Evolutionary conservation across 176 grass and related monocot genomes (phyloP).

Genomic region (Carex myosuroides): DNA sequence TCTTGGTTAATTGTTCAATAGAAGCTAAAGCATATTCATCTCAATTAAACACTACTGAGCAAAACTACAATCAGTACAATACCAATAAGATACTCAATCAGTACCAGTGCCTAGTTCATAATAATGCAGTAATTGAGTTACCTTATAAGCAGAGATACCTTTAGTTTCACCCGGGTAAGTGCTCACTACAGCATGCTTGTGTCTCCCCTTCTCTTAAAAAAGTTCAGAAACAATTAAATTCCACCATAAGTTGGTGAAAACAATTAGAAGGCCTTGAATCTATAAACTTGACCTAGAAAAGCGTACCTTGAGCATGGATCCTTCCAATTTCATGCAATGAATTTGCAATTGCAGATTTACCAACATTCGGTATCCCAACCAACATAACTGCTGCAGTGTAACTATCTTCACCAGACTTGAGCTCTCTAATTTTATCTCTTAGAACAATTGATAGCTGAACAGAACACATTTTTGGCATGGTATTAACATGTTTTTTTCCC

Average conservation of each 20-base stretch:
- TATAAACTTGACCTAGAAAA: neutral
- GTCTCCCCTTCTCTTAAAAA: conserved; percentile 67
- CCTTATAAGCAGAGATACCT: conserved; percentile 74
- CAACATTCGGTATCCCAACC: conserved; percentile 72
- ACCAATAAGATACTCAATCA: neutral
- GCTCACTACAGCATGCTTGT: conserved; percentile 61
- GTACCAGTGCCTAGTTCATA: neutral
- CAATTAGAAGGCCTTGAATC: neutral
- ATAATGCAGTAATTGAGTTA: conserved; percentile 2
- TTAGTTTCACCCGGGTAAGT: conserved; percentile 73
- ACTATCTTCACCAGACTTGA: conserved; percentile 38
- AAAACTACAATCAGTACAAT: conserved; percentile 1
- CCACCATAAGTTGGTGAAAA: neutral
- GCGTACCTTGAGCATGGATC: conserved; percentile 50
- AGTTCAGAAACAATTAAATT: neutral
- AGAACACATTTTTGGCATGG: neutral
- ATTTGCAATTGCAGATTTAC: conserved; percentile 62
- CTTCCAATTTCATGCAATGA: conserved; percentile 70
- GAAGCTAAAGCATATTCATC: neutral
- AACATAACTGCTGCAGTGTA: conserved; percentile 55
- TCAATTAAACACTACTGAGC: neutral
- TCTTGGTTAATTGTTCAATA: neutral
- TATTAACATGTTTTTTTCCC: neutral
- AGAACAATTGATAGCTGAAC: conserved; percentile 45
- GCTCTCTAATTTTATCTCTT: conserved; percentile 38